Conservation (phyloP, 495 filamentous ascomycete genomes). For the Polyplosphaeria fusca region DNA sequence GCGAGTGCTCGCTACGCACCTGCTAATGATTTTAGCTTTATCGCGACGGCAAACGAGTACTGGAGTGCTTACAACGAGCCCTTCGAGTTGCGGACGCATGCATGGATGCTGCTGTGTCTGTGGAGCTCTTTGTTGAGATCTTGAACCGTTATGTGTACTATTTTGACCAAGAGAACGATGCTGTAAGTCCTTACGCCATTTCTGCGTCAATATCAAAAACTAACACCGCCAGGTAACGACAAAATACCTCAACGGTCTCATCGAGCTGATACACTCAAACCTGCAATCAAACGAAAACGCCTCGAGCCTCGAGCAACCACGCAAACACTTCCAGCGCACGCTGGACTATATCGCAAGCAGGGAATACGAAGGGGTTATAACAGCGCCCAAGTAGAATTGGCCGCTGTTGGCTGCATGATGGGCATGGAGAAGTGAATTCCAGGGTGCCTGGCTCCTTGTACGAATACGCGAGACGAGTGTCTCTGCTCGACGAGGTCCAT, state of each 20-base stretch:
- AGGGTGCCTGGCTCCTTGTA: no score
- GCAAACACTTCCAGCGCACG: conserved; percentile 88
- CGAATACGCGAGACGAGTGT: no score
- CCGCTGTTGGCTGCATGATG: no score
- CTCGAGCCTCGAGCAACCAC: conserved; percentile 75
- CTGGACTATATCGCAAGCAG: conserved; percentile 87
- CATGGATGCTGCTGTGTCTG: conserved; percentile 98
- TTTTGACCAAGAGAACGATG: conserved; percentile 98
- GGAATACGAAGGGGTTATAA: conserved; percentile 88
- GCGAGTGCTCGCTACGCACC: conserved; percentile 2
- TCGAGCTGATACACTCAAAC: conserved; percentile 97
- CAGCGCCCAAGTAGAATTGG: conserved; percentile 62
- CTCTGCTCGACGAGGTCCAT: no score
- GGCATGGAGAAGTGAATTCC: no score
- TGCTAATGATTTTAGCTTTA: conserved; percentile 65
- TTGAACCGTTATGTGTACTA: conserved; percentile 98
- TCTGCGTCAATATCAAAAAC: background rate
- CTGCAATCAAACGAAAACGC: conserved; percentile 81
- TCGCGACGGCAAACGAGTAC: conserved; percentile 92
- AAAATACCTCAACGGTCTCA: conserved; percentile 96
- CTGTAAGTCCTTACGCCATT: conserved; percentile 54
- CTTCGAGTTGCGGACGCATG: conserved; percentile 95
- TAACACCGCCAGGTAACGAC: conserved; percentile 68
- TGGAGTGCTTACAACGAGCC: conserved; percentile 93
- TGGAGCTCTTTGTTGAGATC: conserved; percentile 97